Evolutionary conservation across 2,329 filamentous ascomycete genomes (phyloP).

Genomic region (Cladophialophora psammophila): DNA sequence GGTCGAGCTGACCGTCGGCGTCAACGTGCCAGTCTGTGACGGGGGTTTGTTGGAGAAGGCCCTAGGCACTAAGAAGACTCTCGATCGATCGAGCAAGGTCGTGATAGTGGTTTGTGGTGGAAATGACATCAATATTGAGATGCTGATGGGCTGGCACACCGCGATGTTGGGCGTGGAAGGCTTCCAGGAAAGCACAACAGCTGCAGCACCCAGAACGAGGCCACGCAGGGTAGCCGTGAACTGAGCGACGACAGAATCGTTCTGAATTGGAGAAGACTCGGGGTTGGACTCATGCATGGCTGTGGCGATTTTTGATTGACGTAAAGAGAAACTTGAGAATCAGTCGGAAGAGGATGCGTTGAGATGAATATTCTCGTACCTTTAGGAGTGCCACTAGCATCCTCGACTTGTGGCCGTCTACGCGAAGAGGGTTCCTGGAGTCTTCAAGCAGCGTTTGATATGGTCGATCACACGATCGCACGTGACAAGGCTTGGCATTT

Average conservation of each 20-base stretch:
- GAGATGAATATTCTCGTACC: too few relatives aligned
- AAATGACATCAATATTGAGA: slow-evolving; percentile 68
- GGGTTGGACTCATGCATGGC: not conserved
- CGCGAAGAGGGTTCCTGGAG: too few relatives aligned
- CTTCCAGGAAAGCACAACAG: not conserved
- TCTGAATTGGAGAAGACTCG: not conserved
- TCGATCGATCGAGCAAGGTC: slow-evolving; percentile 72
- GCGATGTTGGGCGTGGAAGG: slow-evolving; percentile 14
- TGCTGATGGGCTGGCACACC: slow-evolving; percentile 63
- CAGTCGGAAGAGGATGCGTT: too few relatives aligned
- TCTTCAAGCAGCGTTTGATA: too few relatives aligned
- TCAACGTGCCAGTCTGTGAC: slow-evolving; percentile 61
- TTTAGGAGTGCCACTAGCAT: too few relatives aligned
- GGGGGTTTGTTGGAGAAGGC: slow-evolving; percentile 9
- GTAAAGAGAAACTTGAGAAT: too few relatives aligned
- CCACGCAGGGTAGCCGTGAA: not conserved
- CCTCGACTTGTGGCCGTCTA: too few relatives aligned
- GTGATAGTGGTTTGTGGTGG: slow-evolving; percentile 88
- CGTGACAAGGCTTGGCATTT: not conserved
- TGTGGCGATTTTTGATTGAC: too few relatives aligned
- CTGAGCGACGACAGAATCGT: not conserved
- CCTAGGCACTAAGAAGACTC: slow-evolving; percentile 36
- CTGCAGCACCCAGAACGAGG: not conserved
- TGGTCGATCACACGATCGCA: not conserved
- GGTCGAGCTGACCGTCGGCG: slow-evolving; percentile 85